These are phyloP conservation scores for Escovopsis sp. DNA, from an alignment of 2,329 filamentous ascomycete species.

Conservation along the genomic window DNA sequence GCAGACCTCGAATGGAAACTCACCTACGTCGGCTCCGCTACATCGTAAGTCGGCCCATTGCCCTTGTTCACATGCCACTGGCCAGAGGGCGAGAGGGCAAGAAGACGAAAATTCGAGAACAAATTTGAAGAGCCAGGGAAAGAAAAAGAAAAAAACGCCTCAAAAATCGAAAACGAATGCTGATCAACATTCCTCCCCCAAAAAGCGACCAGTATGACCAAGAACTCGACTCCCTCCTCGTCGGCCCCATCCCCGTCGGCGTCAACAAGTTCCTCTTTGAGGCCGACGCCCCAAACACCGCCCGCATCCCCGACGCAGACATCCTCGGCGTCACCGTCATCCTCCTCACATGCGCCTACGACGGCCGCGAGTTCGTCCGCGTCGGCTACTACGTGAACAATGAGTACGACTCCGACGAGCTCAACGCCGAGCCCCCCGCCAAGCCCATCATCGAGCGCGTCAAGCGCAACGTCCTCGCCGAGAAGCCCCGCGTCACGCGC, in stretches of 20 bases:
- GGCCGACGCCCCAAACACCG: slow-evolving; percentile 80
- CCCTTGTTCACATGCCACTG: slow-evolving; percentile 7
- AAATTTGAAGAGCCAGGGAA: too few relatives aligned
- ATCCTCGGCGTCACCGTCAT: slow-evolving; percentile 96
- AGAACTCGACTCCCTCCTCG: slow-evolving; percentile 90
- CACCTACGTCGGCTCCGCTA: slow-evolving; percentile 96
- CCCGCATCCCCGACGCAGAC: slow-evolving; percentile 84
- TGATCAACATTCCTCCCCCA: slow-evolving; percentile 2
- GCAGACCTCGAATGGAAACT: slow-evolving; percentile 97
- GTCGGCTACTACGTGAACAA: slow-evolving; percentile 99
- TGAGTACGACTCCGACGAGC: slow-evolving; percentile 86
- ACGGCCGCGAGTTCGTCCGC: slow-evolving; percentile 89
- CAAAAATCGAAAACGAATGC: too few relatives aligned
- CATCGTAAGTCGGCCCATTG: slow-evolving; percentile 51
- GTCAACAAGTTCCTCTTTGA: slow-evolving; percentile 99
- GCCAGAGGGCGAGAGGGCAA: slow-evolving; percentile 6
- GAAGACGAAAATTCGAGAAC: too few relatives aligned
- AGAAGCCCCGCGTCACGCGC: slow-evolving; percentile 93
- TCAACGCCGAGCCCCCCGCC: slow-evolving; percentile 75
- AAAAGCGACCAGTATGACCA: slow-evolving; percentile 87
- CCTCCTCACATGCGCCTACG: slow-evolving; percentile 90
- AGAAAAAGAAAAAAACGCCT: too few relatives aligned
- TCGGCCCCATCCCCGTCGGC: slow-evolving; percentile 92
- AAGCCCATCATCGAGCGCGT: slow-evolving; percentile 91
- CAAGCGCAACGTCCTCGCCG: slow-evolving; percentile 78